Evolutionary conservation across 2,329 filamentous ascomycete genomes (phyloP).

Genomic region (Colletotrichum salicis): DNA sequence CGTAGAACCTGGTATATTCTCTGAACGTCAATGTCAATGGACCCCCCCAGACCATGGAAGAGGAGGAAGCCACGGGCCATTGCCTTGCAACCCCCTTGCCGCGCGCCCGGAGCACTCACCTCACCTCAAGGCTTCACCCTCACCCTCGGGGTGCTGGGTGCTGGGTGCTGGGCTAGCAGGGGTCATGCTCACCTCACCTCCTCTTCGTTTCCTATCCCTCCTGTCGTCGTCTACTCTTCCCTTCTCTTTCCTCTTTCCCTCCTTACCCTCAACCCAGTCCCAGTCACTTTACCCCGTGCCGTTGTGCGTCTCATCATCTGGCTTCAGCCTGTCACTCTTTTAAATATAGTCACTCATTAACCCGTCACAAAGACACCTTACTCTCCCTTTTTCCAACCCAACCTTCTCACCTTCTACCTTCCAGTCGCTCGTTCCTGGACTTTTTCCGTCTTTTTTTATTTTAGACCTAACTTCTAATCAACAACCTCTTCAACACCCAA

Average conservation of each 20-base stretch:
- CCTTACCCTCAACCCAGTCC: slow-evolving; percentile 25
- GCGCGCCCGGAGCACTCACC: slow-evolving; percentile 30
- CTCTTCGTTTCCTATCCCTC: slow-evolving; percentile 31
- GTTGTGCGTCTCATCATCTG: slow-evolving; percentile 27
- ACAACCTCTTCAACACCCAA: neutral
- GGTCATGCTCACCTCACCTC: slow-evolving; percentile 28
- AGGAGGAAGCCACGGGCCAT: slow-evolving; percentile 2
- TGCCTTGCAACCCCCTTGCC: slow-evolving; percentile 33
- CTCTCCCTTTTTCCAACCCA: slow-evolving; percentile 15
- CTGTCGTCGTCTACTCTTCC: slow-evolving; percentile 23
- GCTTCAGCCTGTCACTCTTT: slow-evolving; percentile 36
- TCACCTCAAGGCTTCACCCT: neutral
- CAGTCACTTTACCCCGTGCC: neutral
- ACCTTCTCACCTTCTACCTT: slow-evolving; percentile 25
- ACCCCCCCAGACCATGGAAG: slow-evolving; percentile 4
- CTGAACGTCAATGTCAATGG: neutral
- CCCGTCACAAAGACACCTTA: slow-evolving; percentile 25
- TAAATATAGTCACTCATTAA: slow-evolving; percentile 35
- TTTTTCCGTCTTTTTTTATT: slow-evolving; percentile 15
- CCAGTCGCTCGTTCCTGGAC: slow-evolving; percentile 32
- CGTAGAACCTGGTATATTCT: neutral
- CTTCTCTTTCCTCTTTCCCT: slow-evolving; percentile 29
- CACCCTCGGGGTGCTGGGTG: neutral
- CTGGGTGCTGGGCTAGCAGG: neutral
- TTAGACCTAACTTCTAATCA: slow-evolving; percentile 29